These are phyloP conservation scores for Hypoxylon subgilvum DNA, from an alignment of 495 filamentous ascomycete genomes.

Conservation along the genomic window DNA sequence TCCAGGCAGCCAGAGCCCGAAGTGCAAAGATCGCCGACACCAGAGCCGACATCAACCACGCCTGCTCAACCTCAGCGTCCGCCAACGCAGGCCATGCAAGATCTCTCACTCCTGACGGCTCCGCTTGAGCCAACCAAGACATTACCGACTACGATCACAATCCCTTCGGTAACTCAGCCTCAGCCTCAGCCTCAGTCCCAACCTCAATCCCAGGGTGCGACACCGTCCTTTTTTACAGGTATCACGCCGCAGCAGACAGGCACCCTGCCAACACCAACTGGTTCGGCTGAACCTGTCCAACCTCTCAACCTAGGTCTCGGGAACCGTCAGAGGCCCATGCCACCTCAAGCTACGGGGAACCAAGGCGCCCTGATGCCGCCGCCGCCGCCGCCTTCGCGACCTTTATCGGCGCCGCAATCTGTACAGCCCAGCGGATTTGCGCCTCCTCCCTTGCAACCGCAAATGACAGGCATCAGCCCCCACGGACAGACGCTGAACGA, in stretches of 20 bases:
- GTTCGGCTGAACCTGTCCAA: slow-evolving; percentile 25
- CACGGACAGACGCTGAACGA: slow-evolving; percentile 79
- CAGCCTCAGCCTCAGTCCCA: slow-evolving; percentile 51
- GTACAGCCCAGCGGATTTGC: slow-evolving; percentile 76
- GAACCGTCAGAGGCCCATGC: slow-evolving; percentile 73
- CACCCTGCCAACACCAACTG: slow-evolving; percentile 43
- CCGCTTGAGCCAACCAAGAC: slow-evolving; percentile 77
- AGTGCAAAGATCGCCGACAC: slow-evolving; percentile 33
- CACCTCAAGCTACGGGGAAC: slow-evolving; percentile 64
- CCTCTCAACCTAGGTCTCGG: slow-evolving; percentile 50
- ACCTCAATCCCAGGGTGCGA: slow-evolving; percentile 57
- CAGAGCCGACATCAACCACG: slow-evolving; percentile 41
- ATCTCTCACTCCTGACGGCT: slow-evolving; percentile 75
- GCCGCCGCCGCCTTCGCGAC: slow-evolving; percentile 82
- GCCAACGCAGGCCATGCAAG: slow-evolving; percentile 75
- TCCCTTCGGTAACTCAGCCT: slow-evolving; percentile 50
- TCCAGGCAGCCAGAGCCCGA: slow-evolving; percentile 63
- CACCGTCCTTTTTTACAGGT: slow-evolving; percentile 57
- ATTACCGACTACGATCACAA: slow-evolving; percentile 52
- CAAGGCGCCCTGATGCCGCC: slow-evolving; percentile 72
- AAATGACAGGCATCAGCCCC: slow-evolving; percentile 80
- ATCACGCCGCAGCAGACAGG: slow-evolving; percentile 41
- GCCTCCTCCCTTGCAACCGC: slow-evolving; percentile 76
- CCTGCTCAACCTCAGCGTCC: slow-evolving; percentile 54
- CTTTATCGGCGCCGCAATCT: slow-evolving; percentile 88